phyloP scores from a whole-genome alignment of 176 grass and related monocot genomes.

The Musa troglodytarum region DNA sequence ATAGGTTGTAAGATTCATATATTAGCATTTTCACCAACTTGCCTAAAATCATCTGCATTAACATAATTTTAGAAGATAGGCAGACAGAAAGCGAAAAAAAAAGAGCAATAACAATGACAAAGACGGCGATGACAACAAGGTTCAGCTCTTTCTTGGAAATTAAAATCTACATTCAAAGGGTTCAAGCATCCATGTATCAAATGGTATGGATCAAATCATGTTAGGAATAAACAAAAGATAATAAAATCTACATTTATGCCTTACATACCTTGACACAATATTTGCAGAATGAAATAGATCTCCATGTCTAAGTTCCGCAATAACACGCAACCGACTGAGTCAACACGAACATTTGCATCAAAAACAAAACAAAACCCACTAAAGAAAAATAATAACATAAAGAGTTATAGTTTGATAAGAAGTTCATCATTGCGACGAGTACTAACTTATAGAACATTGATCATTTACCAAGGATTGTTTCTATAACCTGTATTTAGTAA shows the following conservation, averaged over 20 bases:
- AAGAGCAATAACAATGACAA: too few relatives aligned
- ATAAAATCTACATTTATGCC: background rate
- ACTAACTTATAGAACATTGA: background rate
- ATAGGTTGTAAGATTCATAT: too few relatives aligned
- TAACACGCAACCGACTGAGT: constrained; percentile 67
- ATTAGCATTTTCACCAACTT: too few relatives aligned
- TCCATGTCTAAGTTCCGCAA: constrained; percentile 94
- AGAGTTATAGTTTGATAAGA: background rate
- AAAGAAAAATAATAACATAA: background rate
- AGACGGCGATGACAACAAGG: too few relatives aligned
- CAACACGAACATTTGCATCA: constrained; percentile 10
- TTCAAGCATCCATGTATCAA: too few relatives aligned
- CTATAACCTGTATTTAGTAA: constrained; percentile 84
- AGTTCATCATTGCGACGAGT: background rate
- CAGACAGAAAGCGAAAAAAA: too few relatives aligned
- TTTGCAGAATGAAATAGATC: constrained; percentile 97
- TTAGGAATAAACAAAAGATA: background rate
- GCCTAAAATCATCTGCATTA: too few relatives aligned
- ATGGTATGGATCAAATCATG: too few relatives aligned
- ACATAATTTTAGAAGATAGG: too few relatives aligned
- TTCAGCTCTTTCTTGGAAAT: too few relatives aligned
- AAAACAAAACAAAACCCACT: constrained; percentile 1
- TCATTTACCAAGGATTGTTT: constrained; percentile 6
- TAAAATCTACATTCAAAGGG: too few relatives aligned
- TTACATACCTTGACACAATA: constrained; percentile 90